These are phyloP conservation scores for Heliamphora exappendiculata DNA, from an alignment of 148 eudicot genomes.

Conservation along the genomic window DNA sequence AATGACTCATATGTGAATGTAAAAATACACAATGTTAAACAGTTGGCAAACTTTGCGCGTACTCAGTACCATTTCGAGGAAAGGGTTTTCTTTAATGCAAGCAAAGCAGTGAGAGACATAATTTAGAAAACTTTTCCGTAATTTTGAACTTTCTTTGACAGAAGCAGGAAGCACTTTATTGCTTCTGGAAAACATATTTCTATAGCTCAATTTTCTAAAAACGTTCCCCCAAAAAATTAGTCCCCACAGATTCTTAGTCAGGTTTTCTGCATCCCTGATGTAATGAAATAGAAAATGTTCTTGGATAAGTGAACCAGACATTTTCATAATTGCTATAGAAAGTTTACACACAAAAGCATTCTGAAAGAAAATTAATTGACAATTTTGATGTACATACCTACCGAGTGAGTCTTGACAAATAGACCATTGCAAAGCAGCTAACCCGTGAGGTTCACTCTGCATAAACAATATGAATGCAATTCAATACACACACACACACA, in stretches of 20 bases:
- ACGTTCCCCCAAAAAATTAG: background rate
- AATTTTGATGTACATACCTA: slow-evolving; percentile 31
- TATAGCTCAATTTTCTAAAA: background rate
- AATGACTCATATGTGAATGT: no score
- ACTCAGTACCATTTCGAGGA: no score
- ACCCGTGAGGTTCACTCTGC: slow-evolving; percentile 85
- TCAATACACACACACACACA: no score
- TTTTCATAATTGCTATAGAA: background rate
- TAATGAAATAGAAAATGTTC: background rate
- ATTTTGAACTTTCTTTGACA: background rate
- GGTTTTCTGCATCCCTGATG: background rate
- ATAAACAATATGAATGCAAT: slow-evolving; percentile 1
- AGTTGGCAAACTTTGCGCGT: no score
- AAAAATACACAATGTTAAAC: no score
- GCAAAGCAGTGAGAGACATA: background rate
- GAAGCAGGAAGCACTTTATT: background rate
- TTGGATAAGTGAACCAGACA: background rate
- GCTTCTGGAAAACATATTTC: background rate
- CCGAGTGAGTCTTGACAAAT: slow-evolving; percentile 79
- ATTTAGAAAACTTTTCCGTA: background rate
- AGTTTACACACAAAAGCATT: background rate
- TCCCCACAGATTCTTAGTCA: background rate
- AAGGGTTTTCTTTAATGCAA: no score
- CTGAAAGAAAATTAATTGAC: background rate
- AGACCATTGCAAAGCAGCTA: slow-evolving; percentile 95